Percentiles rank a stretch among this genome's conserved stretches.
Conservation (phyloP, 1,284 basidiomycete species). For the Waitea zeae region DNA sequence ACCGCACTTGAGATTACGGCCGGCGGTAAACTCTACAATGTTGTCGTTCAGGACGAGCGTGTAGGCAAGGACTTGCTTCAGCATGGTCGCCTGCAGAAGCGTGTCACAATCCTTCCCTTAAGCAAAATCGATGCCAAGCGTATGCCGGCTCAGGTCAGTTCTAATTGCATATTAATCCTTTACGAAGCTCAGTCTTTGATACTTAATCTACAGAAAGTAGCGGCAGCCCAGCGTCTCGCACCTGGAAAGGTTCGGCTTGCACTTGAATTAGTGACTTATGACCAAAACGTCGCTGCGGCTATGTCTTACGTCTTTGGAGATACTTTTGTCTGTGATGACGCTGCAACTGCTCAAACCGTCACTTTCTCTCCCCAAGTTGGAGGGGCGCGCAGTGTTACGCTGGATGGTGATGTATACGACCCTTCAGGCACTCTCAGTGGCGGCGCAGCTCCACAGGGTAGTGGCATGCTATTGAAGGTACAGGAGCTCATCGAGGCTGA, state of each 20-base stretch:
- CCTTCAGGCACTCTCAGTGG: constrained; percentile 90
- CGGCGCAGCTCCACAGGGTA: constrained; percentile 69
- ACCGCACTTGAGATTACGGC: constrained; percentile 92
- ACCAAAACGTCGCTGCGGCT: constrained; percentile 73
- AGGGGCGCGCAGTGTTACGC: constrained; percentile 73
- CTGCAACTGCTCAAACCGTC: constrained; percentile 76
- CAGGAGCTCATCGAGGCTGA: constrained; percentile 64
- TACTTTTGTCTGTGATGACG: constrained; percentile 84
- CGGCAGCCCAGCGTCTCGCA: constrained; percentile 60
- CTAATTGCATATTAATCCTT: constrained; percentile 3
- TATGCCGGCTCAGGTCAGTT: constrained; percentile 42
- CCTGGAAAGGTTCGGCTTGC: constrained; percentile 77
- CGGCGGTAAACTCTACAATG: constrained; percentile 85
- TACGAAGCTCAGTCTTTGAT: neutral
- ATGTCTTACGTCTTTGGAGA: constrained; percentile 93
- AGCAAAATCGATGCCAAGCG: constrained; percentile 75
- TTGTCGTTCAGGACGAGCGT: constrained; percentile 83
- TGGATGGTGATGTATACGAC: constrained; percentile 94
- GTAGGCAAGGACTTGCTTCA: constrained; percentile 78
- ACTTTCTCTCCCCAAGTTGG: constrained; percentile 66
- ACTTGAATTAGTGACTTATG: constrained; percentile 74
- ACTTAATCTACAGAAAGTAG: constrained; percentile 43
- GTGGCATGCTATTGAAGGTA: constrained; percentile 69
- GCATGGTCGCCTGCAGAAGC: constrained; percentile 73
- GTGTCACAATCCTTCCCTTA: constrained; percentile 88